Percentiles rank a stretch among this genome's conserved stretches.
Conservation (phyloP, 2,329 filamentous ascomycete species). For the Cercospora berteroae region DNA sequence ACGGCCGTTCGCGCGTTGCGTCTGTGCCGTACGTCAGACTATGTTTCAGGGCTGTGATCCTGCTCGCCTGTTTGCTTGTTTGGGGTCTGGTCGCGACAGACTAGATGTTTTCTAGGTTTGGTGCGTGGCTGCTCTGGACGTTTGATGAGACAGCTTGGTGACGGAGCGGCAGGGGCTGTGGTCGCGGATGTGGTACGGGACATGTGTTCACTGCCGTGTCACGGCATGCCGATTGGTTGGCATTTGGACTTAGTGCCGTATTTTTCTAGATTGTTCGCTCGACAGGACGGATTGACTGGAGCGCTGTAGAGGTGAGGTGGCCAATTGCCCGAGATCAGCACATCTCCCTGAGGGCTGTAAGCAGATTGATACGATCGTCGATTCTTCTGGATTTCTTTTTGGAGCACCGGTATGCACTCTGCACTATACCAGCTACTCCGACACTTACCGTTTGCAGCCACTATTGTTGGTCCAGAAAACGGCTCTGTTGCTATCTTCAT, state of each 20-base stretch:
- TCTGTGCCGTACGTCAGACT: background rate
- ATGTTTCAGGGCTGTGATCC: background rate
- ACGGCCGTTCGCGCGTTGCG: background rate
- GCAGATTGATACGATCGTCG: background rate
- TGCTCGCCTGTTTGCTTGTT: background rate
- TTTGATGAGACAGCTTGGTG: background rate
- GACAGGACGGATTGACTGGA: background rate
- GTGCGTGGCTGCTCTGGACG: background rate
- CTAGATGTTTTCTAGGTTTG: background rate
- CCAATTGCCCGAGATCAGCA: background rate
- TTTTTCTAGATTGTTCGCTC: background rate
- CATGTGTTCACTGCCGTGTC: background rate
- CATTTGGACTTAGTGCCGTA: background rate
- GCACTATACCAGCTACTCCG: background rate
- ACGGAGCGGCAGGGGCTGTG: background rate
- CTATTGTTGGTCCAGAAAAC: background rate
- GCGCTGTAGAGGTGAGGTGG: background rate
- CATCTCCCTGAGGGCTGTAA: background rate
- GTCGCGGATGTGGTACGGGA: background rate
- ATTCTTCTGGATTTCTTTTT: background rate
- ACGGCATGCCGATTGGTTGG: background rate
- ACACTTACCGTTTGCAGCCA: background rate
- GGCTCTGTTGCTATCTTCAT: background rate
- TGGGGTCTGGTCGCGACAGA: background rate
- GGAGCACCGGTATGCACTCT: background rate